phyloP scores from a whole-genome alignment of 495 filamentous ascomycete genomes.

The Penicillium bialowiezense region DNA sequence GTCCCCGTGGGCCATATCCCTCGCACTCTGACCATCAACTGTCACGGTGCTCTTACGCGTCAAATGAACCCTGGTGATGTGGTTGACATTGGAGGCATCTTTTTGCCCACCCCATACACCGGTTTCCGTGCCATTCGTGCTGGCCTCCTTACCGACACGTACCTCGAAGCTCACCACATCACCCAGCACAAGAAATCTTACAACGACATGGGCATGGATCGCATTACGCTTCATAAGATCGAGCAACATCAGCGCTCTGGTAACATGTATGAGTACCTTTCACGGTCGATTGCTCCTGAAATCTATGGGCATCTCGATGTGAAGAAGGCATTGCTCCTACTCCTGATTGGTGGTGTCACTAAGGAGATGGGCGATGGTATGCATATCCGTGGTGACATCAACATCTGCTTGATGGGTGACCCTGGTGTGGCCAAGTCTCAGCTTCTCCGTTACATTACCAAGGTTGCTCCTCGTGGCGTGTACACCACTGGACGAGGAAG shows the following conservation, averaged over 20 bases:
- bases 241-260: constrained; percentile 75
- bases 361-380: constrained; percentile 98
- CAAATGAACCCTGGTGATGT: constrained; percentile 91
- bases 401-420: constrained; percentile 98
- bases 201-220: constrained; percentile 78
- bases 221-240: constrained; percentile 73
- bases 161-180: constrained; percentile 90
- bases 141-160: constrained; percentile 92
- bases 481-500: constrained; percentile 97
- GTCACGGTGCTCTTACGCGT: constrained; percentile 79
- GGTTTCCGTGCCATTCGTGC: constrained; percentile 96
- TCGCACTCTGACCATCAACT: constrained; percentile 81
- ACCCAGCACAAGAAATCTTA: constrained; percentile 98
- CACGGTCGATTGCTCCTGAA: constrained; percentile 94
- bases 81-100: constrained; percentile 89
- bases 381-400: constrained; percentile 97
- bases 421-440: constrained; percentile 99
- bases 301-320: constrained; percentile 96
- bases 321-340: constrained; percentile 92
- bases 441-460: constrained; percentile 95
- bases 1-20: constrained; percentile 98
- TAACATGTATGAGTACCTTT: constrained; percentile 89
- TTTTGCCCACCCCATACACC: constrained; percentile 95
- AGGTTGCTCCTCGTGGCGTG: constrained; percentile 93
- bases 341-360: constrained; percentile 93